A percentile compares a stretch with the other conserved stretches of the same genome.
These are phyloP conservation scores for Cyclotella baltica DNA, from an alignment of 108 stramenopile species.

Conservation along the genomic window DNA sequence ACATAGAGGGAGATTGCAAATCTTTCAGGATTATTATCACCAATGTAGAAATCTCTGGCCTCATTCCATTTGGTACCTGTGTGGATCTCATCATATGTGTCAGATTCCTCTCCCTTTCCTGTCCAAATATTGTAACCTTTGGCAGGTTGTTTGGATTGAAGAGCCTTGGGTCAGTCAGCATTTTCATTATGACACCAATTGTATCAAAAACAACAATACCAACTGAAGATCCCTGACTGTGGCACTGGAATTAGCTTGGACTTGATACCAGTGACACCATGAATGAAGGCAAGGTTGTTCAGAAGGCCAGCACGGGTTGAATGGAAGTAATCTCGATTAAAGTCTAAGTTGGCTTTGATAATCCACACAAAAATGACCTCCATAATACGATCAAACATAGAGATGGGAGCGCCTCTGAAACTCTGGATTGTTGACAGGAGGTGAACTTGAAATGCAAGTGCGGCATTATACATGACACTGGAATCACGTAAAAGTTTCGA, in stretches of 20 bases:
- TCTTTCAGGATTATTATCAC: neutral
- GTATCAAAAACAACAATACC: neutral
- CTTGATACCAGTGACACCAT: constrained; percentile 3
- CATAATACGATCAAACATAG: constrained; percentile 2
- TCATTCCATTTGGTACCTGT: neutral
- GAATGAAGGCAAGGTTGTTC: neutral
- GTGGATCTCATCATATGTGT: constrained; percentile 7
- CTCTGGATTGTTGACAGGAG: neutral
- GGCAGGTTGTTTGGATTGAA: neutral
- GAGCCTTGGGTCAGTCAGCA: neutral
- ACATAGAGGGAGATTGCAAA: neutral
- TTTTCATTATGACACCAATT: neutral
- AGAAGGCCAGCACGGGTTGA: neutral
- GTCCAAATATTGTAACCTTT: constrained; percentile 12
- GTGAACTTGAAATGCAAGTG: constrained; percentile 1
- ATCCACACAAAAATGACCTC: neutral
- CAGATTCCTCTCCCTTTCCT: neutral
- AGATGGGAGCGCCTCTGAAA: neutral
- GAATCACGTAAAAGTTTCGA: neutral
- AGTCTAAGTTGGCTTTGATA: neutral
- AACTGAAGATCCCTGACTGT: neutral
- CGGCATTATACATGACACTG: neutral
- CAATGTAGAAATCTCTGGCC: neutral
- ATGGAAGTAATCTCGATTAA: neutral
- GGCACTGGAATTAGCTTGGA: neutral